Evolutionary conservation across 2,329 filamentous ascomycete species (phyloP).

Genomic region (Fusarium sp.): DNA sequence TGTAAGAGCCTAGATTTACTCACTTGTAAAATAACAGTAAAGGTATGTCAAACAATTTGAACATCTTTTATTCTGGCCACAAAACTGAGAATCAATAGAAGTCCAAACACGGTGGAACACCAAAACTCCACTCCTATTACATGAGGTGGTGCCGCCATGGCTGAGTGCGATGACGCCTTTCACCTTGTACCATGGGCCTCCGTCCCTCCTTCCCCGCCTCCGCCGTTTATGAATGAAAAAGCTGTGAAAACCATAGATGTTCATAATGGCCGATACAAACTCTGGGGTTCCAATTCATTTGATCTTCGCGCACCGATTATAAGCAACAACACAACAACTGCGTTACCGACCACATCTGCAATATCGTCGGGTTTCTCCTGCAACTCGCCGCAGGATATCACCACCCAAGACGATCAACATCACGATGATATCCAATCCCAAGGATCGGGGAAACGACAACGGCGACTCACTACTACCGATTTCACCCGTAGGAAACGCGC

Average conservation of each 20-base stretch:
- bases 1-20: neutral
- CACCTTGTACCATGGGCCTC: neutral
- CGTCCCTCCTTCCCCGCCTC: constrained; percentile 9
- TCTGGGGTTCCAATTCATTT: neutral
- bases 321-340: neutral
- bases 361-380: neutral
- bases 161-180: constrained; percentile 3
- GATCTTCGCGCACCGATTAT: neutral
- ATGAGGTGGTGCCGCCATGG: neutral
- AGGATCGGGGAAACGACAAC: neutral
- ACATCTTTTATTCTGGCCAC: neutral
- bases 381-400: neutral
- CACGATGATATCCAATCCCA: neutral
- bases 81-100: neutral
- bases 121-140: neutral
- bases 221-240: neutral
- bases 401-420: neutral
- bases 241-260: neutral
- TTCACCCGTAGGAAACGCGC: constrained; percentile 27
- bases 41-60: neutral
- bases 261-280: neutral
- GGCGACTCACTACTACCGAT: neutral
- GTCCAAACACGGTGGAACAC: neutral
- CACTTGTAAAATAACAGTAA: neutral
- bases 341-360: neutral